Percentiles rank a stretch among this genome's conserved stretches.
phyloP scores from a whole-genome alignment of 768 basidiomycete species.

The Tricholoma flavovirens region DNA sequence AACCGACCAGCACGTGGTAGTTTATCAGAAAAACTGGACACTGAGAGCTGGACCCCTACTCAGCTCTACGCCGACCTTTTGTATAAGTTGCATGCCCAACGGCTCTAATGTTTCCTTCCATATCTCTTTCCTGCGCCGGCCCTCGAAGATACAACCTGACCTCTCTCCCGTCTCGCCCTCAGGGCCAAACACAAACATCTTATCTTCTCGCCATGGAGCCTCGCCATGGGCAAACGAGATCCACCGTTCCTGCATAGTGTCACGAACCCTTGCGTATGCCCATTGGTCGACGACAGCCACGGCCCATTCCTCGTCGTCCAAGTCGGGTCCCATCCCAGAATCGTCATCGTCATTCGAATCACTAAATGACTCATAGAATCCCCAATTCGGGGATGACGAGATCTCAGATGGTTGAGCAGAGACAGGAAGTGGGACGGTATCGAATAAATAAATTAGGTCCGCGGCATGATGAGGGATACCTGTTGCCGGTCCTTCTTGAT shows the following conservation, averaged over 20 bases:
- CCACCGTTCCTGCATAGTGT: slow-evolving; percentile 71
- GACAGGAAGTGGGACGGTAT: slow-evolving; percentile 58
- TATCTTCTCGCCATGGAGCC: slow-evolving; percentile 63
- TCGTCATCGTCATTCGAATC: slow-evolving; percentile 32
- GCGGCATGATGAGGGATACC: slow-evolving; percentile 64
- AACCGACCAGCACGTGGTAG: too few relatives aligned
- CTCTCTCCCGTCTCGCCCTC: slow-evolving; percentile 80
- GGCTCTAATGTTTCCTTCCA: slow-evolving; percentile 69
- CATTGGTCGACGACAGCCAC: slow-evolving; percentile 58
- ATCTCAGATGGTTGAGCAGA: slow-evolving; percentile 13
- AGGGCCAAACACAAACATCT: slow-evolving; percentile 75
- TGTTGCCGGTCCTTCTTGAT: slow-evolving; percentile 68
- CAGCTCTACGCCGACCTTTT: slow-evolving; percentile 70
- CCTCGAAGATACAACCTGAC: slow-evolving; percentile 56
- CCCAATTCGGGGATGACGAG: slow-evolving; percentile 13
- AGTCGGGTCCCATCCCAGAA: slow-evolving; percentile 14
- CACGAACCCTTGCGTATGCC: slow-evolving; percentile 60
- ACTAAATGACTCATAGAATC: slow-evolving; percentile 29
- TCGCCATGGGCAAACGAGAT: slow-evolving; percentile 70
- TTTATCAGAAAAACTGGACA: neutral
- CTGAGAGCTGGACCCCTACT: slow-evolving; percentile 53
- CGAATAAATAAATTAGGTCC: slow-evolving; percentile 75
- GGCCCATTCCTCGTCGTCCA: slow-evolving; percentile 41
- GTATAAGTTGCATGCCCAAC: slow-evolving; percentile 58
- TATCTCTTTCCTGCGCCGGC: slow-evolving; percentile 48